Base-by-base conservation (phyloP, 2,329 filamentous ascomycete species). In the Xenosphaeropsis pyriputrescens region DNA sequence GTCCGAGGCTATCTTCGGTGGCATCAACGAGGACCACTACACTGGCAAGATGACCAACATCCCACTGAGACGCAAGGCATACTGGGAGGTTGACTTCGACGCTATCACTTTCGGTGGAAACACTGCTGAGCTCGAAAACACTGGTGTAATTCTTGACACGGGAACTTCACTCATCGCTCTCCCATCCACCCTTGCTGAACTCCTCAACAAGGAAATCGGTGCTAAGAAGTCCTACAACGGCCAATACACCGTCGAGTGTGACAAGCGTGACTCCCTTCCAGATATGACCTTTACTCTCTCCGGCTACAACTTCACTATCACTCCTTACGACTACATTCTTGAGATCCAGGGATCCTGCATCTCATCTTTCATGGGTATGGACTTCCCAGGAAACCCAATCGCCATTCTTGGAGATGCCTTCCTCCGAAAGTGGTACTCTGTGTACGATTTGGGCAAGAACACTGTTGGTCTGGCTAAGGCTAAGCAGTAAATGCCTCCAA, bases 41-140 rank as follows among this genome's bases (percentile, higher is more conserved):
- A 78, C 71, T 30, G 91, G 91, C 55, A 79, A 96, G 62, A 73
- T 98, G 53, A 84, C 79, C 58, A 93, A 86, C 61, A 85, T 98
- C 50, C 91, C 91, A 39, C 75, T 98, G 50, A 85, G 91, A 61
- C 85, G 91, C 59, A 96, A 96, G 80, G 91, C 91, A 36, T 98
- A 98, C 75, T 98, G 91, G 91, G 91, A 98, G 72, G 89, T 98
- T 39, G 88, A 96, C 54, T 78, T 98, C 44, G 80, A 96, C 54
- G 72, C 85, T 46, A 91, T 98, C 64, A 77, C 81, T 39, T 85
- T 95, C 47, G 93, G 91, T 51, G 72, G 88, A 38, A 75, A 83
- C 56, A 79, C 75, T 48, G 88, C 88, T 43, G 82, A 94, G 61
- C 78, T 96, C 47, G 89, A 96, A 47, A 76, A 85, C 70, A 95